Evolutionary conservation across 2,329 filamentous ascomycete genomes (phyloP).

Genomic region (Arthrobotrys iridis): DNA sequence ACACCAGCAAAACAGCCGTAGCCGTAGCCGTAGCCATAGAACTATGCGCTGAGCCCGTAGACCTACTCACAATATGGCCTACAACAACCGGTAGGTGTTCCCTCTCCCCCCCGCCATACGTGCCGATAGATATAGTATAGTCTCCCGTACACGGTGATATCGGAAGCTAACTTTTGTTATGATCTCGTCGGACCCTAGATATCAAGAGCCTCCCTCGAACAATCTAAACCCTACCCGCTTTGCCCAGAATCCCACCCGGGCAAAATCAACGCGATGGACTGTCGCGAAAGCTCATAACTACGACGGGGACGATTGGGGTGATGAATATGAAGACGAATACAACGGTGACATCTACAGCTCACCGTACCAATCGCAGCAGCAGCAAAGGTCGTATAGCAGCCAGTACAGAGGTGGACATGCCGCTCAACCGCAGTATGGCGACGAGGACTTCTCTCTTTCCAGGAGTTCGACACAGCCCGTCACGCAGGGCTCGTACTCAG

Average conservation of each 20-base stretch:
- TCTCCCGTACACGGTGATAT: neutral
- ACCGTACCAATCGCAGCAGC: slow-evolving; percentile 32
- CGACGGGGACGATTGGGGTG: slow-evolving; percentile 49
- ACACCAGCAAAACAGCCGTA: neutral
- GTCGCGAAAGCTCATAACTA: slow-evolving; percentile 45
- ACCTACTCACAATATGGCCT: slow-evolving; percentile 21
- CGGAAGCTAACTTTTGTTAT: neutral
- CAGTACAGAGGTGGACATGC: slow-evolving; percentile 7
- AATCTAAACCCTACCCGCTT: slow-evolving; percentile 41
- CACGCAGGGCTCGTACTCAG: slow-evolving; percentile 17
- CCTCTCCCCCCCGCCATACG: neutral
- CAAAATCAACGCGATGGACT: slow-evolving; percentile 47
- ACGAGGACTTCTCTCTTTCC: slow-evolving; percentile 11
- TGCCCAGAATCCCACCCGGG: slow-evolving; percentile 40
- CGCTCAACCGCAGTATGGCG: neutral
- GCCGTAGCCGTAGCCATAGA: no score
- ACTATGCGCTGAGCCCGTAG: slow-evolving; percentile 6
- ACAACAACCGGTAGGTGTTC: slow-evolving; percentile 41
- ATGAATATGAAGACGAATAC: slow-evolving; percentile 42
- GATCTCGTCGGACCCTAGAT: slow-evolving; percentile 18
- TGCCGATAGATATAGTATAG: neutral
- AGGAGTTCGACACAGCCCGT: slow-evolving; percentile 45
- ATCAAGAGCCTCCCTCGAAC: slow-evolving; percentile 34
- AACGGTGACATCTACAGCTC: slow-evolving; percentile 31
- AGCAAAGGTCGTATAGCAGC: neutral